phyloP scores from a whole-genome alignment of 2,329 filamentous ascomycete genomes.

The Pleochaeta shiraiana region DNA sequence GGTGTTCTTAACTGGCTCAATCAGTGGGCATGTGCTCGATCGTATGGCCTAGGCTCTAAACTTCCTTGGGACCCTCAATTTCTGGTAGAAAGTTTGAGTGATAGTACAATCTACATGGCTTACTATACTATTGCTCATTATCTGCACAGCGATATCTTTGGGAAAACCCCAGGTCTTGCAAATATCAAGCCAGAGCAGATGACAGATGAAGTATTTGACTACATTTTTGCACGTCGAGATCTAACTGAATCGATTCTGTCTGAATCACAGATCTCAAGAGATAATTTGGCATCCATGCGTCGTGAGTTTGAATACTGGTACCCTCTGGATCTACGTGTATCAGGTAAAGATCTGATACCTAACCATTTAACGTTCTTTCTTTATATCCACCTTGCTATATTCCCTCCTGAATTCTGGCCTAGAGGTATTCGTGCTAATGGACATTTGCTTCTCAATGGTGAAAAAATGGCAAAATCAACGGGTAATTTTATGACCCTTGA shows the following conservation, averaged over 20 bases:
- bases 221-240: conserved; percentile 64
- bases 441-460: conserved; percentile 81
- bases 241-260: conserved; percentile 40
- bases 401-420: conserved; percentile 77
- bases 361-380: conserved; percentile 95
- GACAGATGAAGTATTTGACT: conserved; percentile 93
- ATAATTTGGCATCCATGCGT: conserved; percentile 57
- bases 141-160: conserved; percentile 73
- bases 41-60: conserved; percentile 81
- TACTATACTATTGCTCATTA: conserved; percentile 47
- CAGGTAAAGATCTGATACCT: conserved; percentile 80
- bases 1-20: conserved; percentile 80
- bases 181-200: conserved; percentile 66
- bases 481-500: conserved; percentile 91
- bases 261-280: conserved; percentile 48
- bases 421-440: conserved; percentile 71
- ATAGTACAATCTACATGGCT: conserved; percentile 83
- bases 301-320: conserved; percentile 97
- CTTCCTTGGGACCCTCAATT: conserved; percentile 85
- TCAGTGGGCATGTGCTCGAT: conserved; percentile 86
- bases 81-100: conserved; percentile 78
- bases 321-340: conserved; percentile 69
- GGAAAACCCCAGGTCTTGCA: conserved; percentile 42
- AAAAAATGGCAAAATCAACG: conserved; percentile 97
- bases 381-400: conserved; percentile 82